Evolutionary conservation across 1,284 basidiomycete species (phyloP), one percentile per base, ranked within the genome.

Genomic region (Pyrrhoderma noxium): DNA sequence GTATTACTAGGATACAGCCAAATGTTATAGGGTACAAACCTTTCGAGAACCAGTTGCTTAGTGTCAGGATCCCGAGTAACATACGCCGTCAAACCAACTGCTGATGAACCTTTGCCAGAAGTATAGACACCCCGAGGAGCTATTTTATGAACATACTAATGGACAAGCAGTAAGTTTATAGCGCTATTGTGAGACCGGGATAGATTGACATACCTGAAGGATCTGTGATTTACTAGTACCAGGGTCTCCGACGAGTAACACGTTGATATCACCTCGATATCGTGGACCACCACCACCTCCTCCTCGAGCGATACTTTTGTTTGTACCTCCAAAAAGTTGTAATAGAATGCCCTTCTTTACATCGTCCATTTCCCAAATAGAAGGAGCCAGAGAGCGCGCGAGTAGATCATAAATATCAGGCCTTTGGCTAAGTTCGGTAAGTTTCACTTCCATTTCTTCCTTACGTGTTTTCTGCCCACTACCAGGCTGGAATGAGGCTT

Each of bases 161-260:
- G 8, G 49, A 14, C 2, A 31, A 5, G 11, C 27, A 31, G 5
- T 5, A 31, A n/a, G n/a, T 21, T 18, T 49, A 5, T 46, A 39
- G 8, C 8, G 37, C n/a, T n/a, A n/a, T n/a, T n/a, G n/a, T n/a
- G n/a, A n/a, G n/a, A n/a, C n/a, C n/a, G n/a, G n/a, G n/a, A n/a
- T n/a, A 38, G 21, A 18, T 35, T 31, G 23, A 67, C 75, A 60
- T 58, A 90, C 92, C 72, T 89, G 82, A 42, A 97, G 65, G 60
- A 99, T 94, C 66, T 99, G 95, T 51, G 85, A 89, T 72, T 99
- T 99, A 74, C 83, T 85, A n/a, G 89, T 92, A 77, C 96, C 96
- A 11, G 95, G 95, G 66, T 99, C 95, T 63, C 96, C 95, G 45
- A 99, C 95, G 53, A 99, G 82, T 42, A 98, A 70, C 9, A 99